A percentile compares a stretch with the other conserved stretches of the same genome.
phyloP scores from a whole-genome alignment of 768 basidiomycete species.

The Leucogyrophana mollusca region DNA sequence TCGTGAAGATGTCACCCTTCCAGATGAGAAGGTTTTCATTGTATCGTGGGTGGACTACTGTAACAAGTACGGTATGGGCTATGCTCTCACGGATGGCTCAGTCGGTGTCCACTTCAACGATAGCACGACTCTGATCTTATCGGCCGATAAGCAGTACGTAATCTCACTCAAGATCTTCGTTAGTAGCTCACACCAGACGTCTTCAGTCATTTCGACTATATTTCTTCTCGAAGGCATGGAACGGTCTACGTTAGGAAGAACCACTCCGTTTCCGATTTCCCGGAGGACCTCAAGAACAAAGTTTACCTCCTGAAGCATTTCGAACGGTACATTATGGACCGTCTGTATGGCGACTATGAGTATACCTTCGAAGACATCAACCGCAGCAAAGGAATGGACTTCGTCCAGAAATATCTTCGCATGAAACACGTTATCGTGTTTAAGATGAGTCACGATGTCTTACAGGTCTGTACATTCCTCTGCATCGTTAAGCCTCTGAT shows the following conservation, averaged over 20 bases:
- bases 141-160: slow-evolving; percentile 83
- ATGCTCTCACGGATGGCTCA: slow-evolving; percentile 92
- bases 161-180: slow-evolving; percentile 5
- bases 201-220: slow-evolving; percentile 86
- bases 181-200: not conserved
- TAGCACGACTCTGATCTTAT: slow-evolving; percentile 80
- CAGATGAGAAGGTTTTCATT: slow-evolving; percentile 82
- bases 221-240: slow-evolving; percentile 66
- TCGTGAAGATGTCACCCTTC: slow-evolving; percentile 49
- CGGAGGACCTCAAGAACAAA: slow-evolving; percentile 85
- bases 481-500: not conserved
- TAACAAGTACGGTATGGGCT: slow-evolving; percentile 99
- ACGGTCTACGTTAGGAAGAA: slow-evolving; percentile 71
- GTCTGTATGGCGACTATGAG: slow-evolving; percentile 79
- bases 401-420: slow-evolving; percentile 91
- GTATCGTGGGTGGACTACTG: slow-evolving; percentile 99
- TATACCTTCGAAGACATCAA: slow-evolving; percentile 75
- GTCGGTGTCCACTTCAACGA: slow-evolving; percentile 98
- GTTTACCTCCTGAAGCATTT: slow-evolving; percentile 93
- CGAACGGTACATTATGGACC: slow-evolving; percentile 91
- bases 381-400: slow-evolving; percentile 84
- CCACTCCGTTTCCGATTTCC: slow-evolving; percentile 66
- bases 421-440: slow-evolving; percentile 99
- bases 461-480: slow-evolving; percentile 68
- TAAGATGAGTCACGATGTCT: slow-evolving; percentile 89